Evolutionary conservation across 2,329 filamentous ascomycete species (phyloP).

Genomic region (Colletotrichum abscissum): DNA sequence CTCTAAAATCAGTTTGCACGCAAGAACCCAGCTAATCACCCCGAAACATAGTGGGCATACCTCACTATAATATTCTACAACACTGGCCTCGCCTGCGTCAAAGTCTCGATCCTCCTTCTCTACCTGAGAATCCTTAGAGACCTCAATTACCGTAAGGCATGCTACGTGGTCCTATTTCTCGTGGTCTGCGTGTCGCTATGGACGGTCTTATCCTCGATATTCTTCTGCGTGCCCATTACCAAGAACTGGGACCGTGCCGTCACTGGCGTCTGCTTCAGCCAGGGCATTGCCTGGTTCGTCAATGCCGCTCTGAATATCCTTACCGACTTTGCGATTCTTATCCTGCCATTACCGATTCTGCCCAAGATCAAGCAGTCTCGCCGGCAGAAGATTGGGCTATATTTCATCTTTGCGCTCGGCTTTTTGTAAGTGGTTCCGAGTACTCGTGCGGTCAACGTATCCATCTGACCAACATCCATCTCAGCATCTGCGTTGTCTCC

Average conservation of each 20-base stretch:
- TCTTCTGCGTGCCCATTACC: constrained; percentile 39
- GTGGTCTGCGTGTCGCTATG: constrained; percentile 36
- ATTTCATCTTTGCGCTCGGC: constrained; percentile 41
- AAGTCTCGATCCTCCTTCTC: constrained; percentile 41
- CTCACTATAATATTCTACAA: constrained; percentile 39
- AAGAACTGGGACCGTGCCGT: constrained; percentile 36
- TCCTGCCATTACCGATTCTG: constrained; percentile 41
- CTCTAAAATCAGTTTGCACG: no score
- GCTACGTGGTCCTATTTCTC: constrained; percentile 32
- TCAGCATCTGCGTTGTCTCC: constrained; percentile 42
- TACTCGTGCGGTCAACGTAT: no score
- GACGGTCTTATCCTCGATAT: constrained; percentile 33
- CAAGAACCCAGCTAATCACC: no score
- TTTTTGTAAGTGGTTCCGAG: constrained; percentile 35
- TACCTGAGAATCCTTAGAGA: constrained; percentile 41
- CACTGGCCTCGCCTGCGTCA: constrained; percentile 38
- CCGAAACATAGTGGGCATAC: constrained; percentile 23
- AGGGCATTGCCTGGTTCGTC: constrained; percentile 27
- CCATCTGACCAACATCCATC: not conserved
- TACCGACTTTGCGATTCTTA: constrained; percentile 41
- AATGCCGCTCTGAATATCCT: constrained; percentile 39
- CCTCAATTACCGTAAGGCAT: constrained; percentile 38
- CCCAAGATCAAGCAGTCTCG: constrained; percentile 36
- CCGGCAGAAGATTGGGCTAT: constrained; percentile 39
- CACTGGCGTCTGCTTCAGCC: not conserved